Conservation (phyloP, 2,329 filamentous ascomycete genomes). For the Scedosporium aurantiacum region DNA sequence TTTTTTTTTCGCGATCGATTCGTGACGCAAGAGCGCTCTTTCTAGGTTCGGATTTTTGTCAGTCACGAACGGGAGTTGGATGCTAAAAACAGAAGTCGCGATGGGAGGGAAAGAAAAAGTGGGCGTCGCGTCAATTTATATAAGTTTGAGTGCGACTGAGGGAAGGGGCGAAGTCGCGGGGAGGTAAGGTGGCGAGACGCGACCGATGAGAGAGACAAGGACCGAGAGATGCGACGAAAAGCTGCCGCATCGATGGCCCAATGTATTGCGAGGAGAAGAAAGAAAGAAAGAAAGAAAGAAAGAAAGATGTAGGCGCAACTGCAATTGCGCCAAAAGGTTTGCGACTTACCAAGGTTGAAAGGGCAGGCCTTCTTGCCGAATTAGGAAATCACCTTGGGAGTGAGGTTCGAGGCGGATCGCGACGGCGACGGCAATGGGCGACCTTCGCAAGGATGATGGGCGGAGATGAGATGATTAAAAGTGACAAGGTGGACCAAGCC, state of each 20-base stretch:
- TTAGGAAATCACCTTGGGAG: conserved; percentile 1
- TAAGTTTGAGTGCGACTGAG: background rate
- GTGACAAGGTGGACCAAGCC: background rate
- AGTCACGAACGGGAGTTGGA: background rate
- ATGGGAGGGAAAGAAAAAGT: background rate
- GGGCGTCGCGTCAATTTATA: background rate
- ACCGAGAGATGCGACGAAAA: background rate
- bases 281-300: too few species aligned
- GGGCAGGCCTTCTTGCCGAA: background rate
- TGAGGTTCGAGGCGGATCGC: background rate
- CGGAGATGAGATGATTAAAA: background rate
- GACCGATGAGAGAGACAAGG: background rate
- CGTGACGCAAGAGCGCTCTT: background rate
- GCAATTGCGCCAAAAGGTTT: background rate
- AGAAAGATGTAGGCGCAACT: too few species aligned
- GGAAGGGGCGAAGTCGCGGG: background rate
- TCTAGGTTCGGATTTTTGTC: background rate
- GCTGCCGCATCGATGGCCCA: background rate
- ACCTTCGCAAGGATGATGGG: background rate
- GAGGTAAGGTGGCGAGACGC: background rate
- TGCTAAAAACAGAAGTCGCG: background rate
- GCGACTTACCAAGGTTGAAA: background rate
- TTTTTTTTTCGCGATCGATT: background rate
- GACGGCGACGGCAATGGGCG: background rate
- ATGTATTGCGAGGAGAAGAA: background rate